These are phyloP conservation scores for Erysiphe pulchra DNA, from an alignment of 2,329 filamentous ascomycete genomes.

Conservation along the genomic window DNA sequence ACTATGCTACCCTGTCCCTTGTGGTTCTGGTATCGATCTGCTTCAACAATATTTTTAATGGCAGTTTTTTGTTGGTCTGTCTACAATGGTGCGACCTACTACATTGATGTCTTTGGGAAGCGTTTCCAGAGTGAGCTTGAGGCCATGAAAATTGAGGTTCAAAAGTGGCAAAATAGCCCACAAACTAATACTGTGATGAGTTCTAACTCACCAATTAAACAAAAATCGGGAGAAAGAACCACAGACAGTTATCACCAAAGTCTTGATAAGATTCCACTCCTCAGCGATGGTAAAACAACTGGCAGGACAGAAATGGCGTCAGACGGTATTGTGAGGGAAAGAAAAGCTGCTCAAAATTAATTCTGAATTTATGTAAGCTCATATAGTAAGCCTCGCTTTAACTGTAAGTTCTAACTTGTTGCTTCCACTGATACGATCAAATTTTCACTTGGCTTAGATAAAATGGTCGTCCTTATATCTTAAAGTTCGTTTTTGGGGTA, in stretches of 20 bases:
- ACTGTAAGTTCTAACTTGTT: too few relatives aligned
- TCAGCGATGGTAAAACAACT: too few relatives aligned
- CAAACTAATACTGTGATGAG: neutral
- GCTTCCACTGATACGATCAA: too few relatives aligned
- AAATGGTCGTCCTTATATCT: too few relatives aligned
- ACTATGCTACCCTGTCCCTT: conserved; percentile 89
- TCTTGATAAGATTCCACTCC: too few relatives aligned
- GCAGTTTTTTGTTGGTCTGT: conserved; percentile 83
- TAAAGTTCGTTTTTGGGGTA: too few relatives aligned
- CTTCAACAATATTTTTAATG: conserved; percentile 51
- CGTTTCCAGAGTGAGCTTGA: conserved; percentile 93
- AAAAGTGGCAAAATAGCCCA: conserved; percentile 52
- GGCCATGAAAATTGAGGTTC: conserved; percentile 63
- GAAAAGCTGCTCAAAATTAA: too few relatives aligned
- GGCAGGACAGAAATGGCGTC: too few relatives aligned
- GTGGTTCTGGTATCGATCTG: conserved; percentile 78
- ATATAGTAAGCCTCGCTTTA: too few relatives aligned
- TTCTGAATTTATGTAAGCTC: too few relatives aligned
- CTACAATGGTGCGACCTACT: conserved; percentile 91
- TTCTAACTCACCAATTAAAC: neutral
- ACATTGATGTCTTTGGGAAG: conserved; percentile 94
- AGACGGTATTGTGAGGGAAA: too few relatives aligned
- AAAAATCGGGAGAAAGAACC: neutral
- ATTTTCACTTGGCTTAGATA: too few relatives aligned
- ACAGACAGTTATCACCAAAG: neutral